A percentile compares a stretch with the other conserved stretches of the same genome.
Evolutionary conservation across 2,329 filamentous ascomycete genomes (phyloP).

Genomic region (Botrytis elliptica): DNA sequence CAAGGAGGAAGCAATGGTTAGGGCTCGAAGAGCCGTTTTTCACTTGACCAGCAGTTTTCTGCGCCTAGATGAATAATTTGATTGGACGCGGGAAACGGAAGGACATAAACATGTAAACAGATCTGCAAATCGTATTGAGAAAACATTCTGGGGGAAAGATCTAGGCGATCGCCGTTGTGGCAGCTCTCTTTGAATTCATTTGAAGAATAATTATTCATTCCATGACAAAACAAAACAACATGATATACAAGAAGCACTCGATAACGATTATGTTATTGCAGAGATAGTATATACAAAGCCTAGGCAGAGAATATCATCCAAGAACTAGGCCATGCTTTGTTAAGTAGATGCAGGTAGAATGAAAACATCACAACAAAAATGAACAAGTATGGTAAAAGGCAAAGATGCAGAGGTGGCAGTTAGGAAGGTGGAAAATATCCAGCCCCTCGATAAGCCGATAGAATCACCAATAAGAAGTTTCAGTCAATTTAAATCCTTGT

Average conservation of each 20-base stretch:
- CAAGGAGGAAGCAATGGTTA: not conserved
- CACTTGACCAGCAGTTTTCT: not conserved
- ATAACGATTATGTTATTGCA: not conserved
- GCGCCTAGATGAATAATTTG: not conserved
- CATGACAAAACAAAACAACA: too few species aligned
- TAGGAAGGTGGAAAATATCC: not conserved
- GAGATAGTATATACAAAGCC: not conserved
- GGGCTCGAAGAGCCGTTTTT: not conserved
- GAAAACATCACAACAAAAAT: not conserved
- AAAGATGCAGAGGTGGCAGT: not conserved
- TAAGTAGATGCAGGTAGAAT: not conserved
- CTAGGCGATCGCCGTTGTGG: not conserved
- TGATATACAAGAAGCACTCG: not conserved
- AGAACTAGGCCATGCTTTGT: not conserved
- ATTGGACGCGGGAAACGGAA: not conserved
- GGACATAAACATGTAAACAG: not conserved
- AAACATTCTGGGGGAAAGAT: not conserved
- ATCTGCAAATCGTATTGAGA: not conserved
- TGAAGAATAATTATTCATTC: not conserved
- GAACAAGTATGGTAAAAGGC: too few species aligned
- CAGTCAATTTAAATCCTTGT: conserved; percentile 6
- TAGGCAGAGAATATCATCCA: not conserved
- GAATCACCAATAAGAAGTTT: not conserved
- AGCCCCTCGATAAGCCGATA: not conserved
- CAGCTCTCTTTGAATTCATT: not conserved